These are phyloP conservation scores for Sporisorium sorghi DNA, from an alignment of 1,284 basidiomycete species.

Conservation along the genomic window DNA sequence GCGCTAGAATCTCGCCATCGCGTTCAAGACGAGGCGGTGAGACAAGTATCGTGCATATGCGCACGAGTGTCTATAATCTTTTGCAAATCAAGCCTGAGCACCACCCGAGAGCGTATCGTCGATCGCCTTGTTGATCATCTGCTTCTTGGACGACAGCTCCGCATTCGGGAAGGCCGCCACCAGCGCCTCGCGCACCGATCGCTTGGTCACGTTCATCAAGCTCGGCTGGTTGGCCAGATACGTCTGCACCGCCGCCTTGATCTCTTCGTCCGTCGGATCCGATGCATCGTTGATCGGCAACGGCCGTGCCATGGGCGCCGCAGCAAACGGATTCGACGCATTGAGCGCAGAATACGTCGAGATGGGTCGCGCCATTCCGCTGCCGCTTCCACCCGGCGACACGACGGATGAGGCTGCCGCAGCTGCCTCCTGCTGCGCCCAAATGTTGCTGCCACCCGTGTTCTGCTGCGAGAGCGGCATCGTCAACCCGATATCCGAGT, in stretches of 20 bases:
- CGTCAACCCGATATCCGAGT: constrained; percentile 41
- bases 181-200: constrained; percentile 64
- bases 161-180: constrained; percentile 66
- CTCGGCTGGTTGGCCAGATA: constrained; percentile 66
- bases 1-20: neutral
- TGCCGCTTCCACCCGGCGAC: neutral
- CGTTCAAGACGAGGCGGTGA: neutral
- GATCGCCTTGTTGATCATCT: constrained; percentile 64
- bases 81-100: constrained; percentile 31
- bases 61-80: neutral
- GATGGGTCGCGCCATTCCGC: constrained; percentile 21
- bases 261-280: constrained; percentile 61
- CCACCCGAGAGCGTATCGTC: constrained; percentile 64
- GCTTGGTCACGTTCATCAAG: constrained; percentile 67
- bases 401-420: too few relatives aligned
- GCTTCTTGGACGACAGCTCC: constrained; percentile 55
- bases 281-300: constrained; percentile 45
- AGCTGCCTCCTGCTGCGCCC: constrained; percentile 22
- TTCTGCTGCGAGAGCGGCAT: constrained; percentile 58
- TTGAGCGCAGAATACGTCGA: constrained; percentile 48
- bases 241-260: constrained; percentile 55
- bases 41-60: neutral
- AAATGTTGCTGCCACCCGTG: constrained; percentile 47
- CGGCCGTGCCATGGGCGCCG: constrained; percentile 17
- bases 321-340: constrained; percentile 51